Conservation (phyloP, 345 rosid genomes). For the Arabis hirsuta region DNA sequence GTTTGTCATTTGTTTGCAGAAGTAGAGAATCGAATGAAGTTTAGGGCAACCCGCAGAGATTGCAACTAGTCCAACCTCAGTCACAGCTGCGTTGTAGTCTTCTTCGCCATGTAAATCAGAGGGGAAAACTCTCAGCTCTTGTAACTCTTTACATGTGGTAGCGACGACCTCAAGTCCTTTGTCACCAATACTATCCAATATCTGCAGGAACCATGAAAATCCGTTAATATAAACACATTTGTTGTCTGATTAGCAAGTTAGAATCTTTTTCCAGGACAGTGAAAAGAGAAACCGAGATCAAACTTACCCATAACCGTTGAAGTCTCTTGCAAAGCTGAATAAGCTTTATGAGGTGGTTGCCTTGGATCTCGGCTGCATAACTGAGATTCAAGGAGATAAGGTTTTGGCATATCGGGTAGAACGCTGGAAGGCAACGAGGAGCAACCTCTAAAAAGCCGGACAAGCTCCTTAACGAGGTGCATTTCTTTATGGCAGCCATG, state of each 20-base stretch:
- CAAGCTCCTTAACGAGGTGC: slow-evolving; percentile 69
- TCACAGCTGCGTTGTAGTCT: slow-evolving; percentile 58
- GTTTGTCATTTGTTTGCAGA: slow-evolving; percentile 97
- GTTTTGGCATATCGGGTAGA: slow-evolving; percentile 62
- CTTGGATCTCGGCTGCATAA: slow-evolving; percentile 76
- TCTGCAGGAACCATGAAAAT: slow-evolving; percentile 51
- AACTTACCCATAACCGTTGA: slow-evolving; percentile 82
- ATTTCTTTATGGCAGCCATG: slow-evolving; percentile 51
- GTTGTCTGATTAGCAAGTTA: background rate
- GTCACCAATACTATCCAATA: slow-evolving; percentile 91
- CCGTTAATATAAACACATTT: background rate
- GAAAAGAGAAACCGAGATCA: background rate
- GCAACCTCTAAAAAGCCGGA: slow-evolving; percentile 88
- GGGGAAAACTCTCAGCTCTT: slow-evolving; percentile 91
- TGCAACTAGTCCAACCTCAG: slow-evolving; percentile 88
- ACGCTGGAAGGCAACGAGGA: slow-evolving; percentile 62
- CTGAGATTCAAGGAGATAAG: slow-evolving; percentile 81
- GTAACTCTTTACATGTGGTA: slow-evolving; percentile 74
- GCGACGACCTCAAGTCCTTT: slow-evolving; percentile 84
- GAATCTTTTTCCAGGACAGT: background rate
- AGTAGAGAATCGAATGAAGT: slow-evolving; percentile 83
- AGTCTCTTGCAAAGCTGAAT: slow-evolving; percentile 70
- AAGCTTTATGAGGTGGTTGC: slow-evolving; percentile 63
- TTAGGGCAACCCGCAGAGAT: slow-evolving; percentile 82
- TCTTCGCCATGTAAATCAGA: slow-evolving; percentile 69